These are phyloP conservation scores for Juglanconis juglandina DNA, from an alignment of 2,329 filamentous ascomycete genomes.

Conservation along the genomic window DNA sequence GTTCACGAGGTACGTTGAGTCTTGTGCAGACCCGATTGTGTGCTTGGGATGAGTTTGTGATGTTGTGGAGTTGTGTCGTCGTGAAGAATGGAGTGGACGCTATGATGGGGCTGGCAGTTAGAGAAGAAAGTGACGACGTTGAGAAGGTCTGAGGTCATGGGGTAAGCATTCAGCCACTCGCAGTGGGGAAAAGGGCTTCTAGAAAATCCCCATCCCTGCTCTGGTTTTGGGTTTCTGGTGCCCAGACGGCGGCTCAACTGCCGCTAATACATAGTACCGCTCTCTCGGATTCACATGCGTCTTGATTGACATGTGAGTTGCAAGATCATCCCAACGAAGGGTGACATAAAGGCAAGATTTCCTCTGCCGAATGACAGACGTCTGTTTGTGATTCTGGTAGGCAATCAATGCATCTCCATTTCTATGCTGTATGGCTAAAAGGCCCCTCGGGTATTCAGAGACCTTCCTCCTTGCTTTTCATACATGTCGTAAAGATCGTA, in stretches of 20 bases:
- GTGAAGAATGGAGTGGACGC: background rate
- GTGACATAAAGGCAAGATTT: background rate
- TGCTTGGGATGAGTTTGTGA: background rate
- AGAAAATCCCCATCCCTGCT: constrained; percentile 4
- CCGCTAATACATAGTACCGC: background rate
- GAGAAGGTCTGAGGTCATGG: background rate
- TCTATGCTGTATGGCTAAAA: constrained; percentile 3
- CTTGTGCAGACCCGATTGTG: background rate
- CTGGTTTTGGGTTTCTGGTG: background rate
- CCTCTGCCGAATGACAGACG: background rate
- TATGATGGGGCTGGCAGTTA: background rate
- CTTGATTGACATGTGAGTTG: background rate
- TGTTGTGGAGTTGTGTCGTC: background rate
- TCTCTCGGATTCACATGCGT: background rate
- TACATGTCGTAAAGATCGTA: constrained; percentile 18
- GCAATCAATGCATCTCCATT: constrained; percentile 3
- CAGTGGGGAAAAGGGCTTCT: background rate
- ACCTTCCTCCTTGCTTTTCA: background rate
- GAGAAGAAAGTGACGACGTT: background rate
- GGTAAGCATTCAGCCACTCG: background rate
- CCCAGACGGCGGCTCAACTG: background rate
- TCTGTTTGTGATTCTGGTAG: background rate
- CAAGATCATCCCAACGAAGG: constrained; percentile 1
- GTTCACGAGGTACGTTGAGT: background rate
- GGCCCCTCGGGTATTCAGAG: background rate